Evolutionary conservation across 176 grass and related monocot genomes (phyloP).

Genomic region (Rhynchospora breviuscula): DNA sequence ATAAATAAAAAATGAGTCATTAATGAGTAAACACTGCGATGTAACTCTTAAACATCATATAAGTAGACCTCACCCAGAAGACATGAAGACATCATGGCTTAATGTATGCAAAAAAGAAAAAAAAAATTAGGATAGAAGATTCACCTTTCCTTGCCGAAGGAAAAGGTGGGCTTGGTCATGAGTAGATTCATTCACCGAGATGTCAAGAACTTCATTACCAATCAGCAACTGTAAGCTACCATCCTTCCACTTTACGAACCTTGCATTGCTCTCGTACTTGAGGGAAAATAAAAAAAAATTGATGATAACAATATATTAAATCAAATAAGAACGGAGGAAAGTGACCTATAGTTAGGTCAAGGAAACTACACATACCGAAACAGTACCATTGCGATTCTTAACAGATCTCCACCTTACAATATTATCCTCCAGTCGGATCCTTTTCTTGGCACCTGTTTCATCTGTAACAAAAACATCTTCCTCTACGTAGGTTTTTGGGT

Average conservation of each 20-base stretch:
- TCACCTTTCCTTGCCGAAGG: slow-evolving; percentile 74
- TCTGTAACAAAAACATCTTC: slow-evolving; percentile 85
- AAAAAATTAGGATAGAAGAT: background rate
- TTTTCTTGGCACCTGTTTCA: slow-evolving; percentile 85
- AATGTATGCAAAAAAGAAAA: background rate
- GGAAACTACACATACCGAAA: slow-evolving; percentile 51
- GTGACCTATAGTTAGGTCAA: slow-evolving; percentile 10
- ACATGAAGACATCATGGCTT: background rate
- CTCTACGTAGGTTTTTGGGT: slow-evolving; percentile 89
- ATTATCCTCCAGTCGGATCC: slow-evolving; percentile 84
- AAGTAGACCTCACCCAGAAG: background rate
- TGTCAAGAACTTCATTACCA: slow-evolving; percentile 97
- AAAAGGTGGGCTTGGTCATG: slow-evolving; percentile 94
- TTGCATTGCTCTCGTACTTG: slow-evolving; percentile 90
- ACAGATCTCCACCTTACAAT: slow-evolving; percentile 88
- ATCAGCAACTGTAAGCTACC: slow-evolving; percentile 84
- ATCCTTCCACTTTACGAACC: slow-evolving; percentile 98
- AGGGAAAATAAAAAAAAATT: slow-evolving; percentile 16
- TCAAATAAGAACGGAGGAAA: slow-evolving; percentile 13
- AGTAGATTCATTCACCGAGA: slow-evolving; percentile 79
- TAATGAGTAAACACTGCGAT: slow-evolving; percentile 10
- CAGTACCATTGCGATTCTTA: slow-evolving; percentile 65
- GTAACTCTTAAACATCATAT: background rate
- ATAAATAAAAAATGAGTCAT: background rate
- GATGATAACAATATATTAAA: background rate